Evolutionary conservation across 1,139 yeast species (phyloP), one percentile per base, ranked within the genome.

Genomic region (Pichia terricola): DNA sequence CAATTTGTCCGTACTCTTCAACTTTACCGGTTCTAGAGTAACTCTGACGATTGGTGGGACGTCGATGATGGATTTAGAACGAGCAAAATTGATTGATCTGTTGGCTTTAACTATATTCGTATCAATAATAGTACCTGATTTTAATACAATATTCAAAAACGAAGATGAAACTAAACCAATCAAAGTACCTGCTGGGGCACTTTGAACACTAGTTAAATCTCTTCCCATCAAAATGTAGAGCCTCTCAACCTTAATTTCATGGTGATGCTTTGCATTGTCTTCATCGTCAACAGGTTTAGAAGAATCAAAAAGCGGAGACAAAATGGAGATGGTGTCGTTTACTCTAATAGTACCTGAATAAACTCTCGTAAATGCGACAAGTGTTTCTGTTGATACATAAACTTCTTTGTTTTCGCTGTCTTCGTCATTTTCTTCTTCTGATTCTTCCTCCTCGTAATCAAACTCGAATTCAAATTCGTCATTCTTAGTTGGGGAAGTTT

Each of bases 101-200:
- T 45, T 39, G 22, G 22, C 2, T n/a, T 36, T 79, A 40, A 69
- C 55, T 35, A 70, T 51, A 45, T 73, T 64, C 35, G 70, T 56
- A 53, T 64, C 57, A 22, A 84, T 71, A 39, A 91, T 63, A 0
- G 98, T 88, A 41, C 95, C 98, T 58, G 81, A 86, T 61, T 94
- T 94, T 51, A 91, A 65, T 30, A 91, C 75, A 42, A 77, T 77
- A 9, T 85, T 84, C 26, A 83, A 96, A 37, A 94, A 70, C 25
- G 40, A 26, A 5, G 41, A 37, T 0, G 98, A 98, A 28, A 88
- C 94, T 43, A 94, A 82, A 40, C 97, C 99, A 6, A 87, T 94
- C 52, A 94, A 87, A 53, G 85, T 87, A 34, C 99, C 99, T 2
- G 97, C 94, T 2, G 96, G 96, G 3, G 91, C 96, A 10, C 71